Evolutionary conservation across 2,329 filamentous ascomycete genomes (phyloP).

Genomic region (Colletotrichum sp.): DNA sequence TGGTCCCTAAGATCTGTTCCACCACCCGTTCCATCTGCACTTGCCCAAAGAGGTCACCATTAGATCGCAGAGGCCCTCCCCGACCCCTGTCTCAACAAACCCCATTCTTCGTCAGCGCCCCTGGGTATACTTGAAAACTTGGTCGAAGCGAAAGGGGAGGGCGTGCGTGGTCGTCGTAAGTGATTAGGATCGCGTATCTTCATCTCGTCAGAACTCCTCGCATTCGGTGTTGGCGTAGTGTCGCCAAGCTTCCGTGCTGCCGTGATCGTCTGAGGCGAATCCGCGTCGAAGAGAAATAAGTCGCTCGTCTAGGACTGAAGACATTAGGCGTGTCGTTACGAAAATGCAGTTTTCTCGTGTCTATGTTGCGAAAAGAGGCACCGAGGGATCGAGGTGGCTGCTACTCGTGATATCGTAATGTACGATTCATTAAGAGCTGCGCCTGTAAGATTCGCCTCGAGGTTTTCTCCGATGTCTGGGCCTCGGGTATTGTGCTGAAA

Average conservation of each 20-base stretch:
- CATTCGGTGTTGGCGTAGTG: background rate
- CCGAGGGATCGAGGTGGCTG: background rate
- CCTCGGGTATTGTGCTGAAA: background rate
- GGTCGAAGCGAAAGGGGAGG: conserved; percentile 37
- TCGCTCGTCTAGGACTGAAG: conserved; percentile 32
- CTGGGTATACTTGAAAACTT: conserved; percentile 43
- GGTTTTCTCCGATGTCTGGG: background rate
- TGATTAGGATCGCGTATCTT: conserved; percentile 28
- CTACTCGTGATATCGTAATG: conserved; percentile 10
- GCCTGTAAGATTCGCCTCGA: background rate
- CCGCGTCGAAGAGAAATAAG: conserved; percentile 27
- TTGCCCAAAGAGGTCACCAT: conserved; percentile 18
- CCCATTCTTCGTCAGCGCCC: conserved; percentile 27
- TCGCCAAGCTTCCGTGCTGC: background rate
- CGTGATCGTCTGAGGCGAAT: conserved; percentile 24
- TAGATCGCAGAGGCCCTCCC: conserved; percentile 31
- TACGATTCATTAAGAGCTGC: conserved; percentile 6
- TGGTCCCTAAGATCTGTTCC: background rate
- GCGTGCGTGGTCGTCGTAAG: conserved; percentile 29
- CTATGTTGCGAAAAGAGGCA: conserved; percentile 29
- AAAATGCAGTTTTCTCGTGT: conserved; percentile 31
- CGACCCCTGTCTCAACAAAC: conserved; percentile 31
- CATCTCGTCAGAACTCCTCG: conserved; percentile 18
- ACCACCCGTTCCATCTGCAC: background rate
- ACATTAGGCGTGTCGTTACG: conserved; percentile 39